Evolutionary conservation across 2,329 filamentous ascomycete species (phyloP).

Genomic region (Karstenula rhodostoma): DNA sequence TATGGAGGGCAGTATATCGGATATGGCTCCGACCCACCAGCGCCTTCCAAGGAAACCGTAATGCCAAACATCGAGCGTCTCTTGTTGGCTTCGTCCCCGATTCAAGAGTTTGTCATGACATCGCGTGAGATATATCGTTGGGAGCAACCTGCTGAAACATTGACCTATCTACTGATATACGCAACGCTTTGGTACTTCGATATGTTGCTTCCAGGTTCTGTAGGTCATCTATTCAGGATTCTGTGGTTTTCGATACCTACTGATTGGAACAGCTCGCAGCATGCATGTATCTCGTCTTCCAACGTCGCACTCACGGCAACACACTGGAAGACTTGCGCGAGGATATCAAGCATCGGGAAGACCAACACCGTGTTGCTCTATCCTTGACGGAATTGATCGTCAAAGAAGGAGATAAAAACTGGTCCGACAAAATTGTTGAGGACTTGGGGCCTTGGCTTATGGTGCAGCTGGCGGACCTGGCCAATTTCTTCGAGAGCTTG

Average conservation of each 20-base stretch:
- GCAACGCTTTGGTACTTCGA: conserved; percentile 35
- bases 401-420: conserved; percentile 47
- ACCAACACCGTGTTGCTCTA: conserved; percentile 40
- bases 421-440: conserved; percentile 41
- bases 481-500: conserved; percentile 45
- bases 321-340: conserved; percentile 38
- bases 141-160: conserved; percentile 43
- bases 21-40: conserved; percentile 38
- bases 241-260: not conserved
- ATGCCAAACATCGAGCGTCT: conserved; percentile 49
- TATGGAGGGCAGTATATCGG: conserved; percentile 52
- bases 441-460: conserved; percentile 45
- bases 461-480: conserved; percentile 46
- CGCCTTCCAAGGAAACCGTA: conserved; percentile 42
- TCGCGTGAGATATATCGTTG: conserved; percentile 48
- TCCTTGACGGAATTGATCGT: conserved; percentile 48
- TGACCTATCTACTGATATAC: conserved; percentile 40
- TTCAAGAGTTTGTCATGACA: conserved; percentile 47
- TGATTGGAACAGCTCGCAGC: conserved; percentile 26
- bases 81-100: conserved; percentile 47
- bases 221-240: conserved; percentile 23
- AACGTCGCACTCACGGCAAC: conserved; percentile 28
- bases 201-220: conserved; percentile 36
- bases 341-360: conserved; percentile 43
- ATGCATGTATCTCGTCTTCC: conserved; percentile 32